Conservation (phyloP, 139 green algal species). For the Medakamo hakoo region DNA sequence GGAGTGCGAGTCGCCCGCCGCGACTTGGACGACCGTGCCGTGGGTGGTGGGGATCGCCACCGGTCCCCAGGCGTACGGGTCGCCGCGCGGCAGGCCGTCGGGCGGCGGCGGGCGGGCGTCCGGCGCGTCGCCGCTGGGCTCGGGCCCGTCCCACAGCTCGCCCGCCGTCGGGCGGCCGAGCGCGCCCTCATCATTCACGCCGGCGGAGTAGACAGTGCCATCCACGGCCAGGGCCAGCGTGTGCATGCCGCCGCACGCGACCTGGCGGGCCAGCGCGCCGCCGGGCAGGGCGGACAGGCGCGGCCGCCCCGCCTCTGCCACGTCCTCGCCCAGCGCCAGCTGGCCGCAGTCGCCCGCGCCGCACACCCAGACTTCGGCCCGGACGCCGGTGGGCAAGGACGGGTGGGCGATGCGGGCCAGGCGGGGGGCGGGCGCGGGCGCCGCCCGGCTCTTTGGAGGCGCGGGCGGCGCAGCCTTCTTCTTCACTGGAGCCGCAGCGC, state of each 20-base stretch:
- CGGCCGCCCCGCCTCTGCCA: slow-evolving; percentile 25
- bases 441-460: too few relatives aligned
- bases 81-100: slow-evolving; percentile 4
- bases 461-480: too few relatives aligned
- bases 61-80: slow-evolving; percentile 23
- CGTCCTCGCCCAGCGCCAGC: slow-evolving; percentile 43
- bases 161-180: slow-evolving; percentile 48
- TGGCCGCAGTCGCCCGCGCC: slow-evolving; percentile 46
- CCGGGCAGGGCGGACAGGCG: slow-evolving; percentile 12
- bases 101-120: not conserved
- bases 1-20: slow-evolving; percentile 64
- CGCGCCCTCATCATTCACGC: slow-evolving; percentile 84
- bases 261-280: slow-evolving; percentile 24
- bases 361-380: slow-evolving; percentile 29
- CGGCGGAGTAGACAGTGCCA: slow-evolving; percentile 52
- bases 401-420: too few relatives aligned
- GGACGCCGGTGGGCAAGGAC: too few relatives aligned
- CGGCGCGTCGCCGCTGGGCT: not conserved
- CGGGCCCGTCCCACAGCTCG: slow-evolving; percentile 24
- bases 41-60: slow-evolving; percentile 24
- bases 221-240: slow-evolving; percentile 45
- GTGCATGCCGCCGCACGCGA: slow-evolving; percentile 79
- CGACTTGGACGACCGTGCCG: slow-evolving; percentile 39
- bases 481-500: too few relatives aligned
- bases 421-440: too few relatives aligned